Base-by-base conservation (phyloP, 768 basidiomycete genomes). In the Phanerochaete sordida region DNA sequence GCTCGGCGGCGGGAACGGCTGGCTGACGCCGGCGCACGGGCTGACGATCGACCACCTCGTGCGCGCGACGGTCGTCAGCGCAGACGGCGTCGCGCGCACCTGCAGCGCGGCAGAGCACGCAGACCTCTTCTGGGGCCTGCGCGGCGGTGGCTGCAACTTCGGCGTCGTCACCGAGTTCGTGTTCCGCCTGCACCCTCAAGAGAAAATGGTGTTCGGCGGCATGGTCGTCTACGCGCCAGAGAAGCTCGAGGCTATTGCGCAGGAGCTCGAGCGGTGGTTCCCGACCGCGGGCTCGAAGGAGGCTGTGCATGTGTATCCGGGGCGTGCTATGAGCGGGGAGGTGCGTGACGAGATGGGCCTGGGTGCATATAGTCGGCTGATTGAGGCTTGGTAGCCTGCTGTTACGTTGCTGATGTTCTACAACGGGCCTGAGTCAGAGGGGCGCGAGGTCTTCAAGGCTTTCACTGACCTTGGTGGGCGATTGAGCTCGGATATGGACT, bases 1-100 rank as follows among this genome's bases (percentile, higher is more conserved):
- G n/a, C n/a, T n/a, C n/a, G n/a, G n/a, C n/a, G n/a, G 83, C 12
- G 83, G 83, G 4, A 81, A 75, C 62, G 83, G 83, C 30, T 82
- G 75, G 75, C 74, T 84, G n/a, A n/a, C n/a, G n/a, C n/a, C n/a
- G 8, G 47, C 59, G 47, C 60, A 69, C 56, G 81, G 81, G 1
- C 64, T 82, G 30, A 72, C 68, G 0, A 71, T 80, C 60, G 82
- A 83, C 64, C 82, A 81, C 54, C 70, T 81, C 27, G 37, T 57
- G 21, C 21, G 78, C 76, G 77, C 68, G 2, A 78, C 74, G 6
- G 58, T 81, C 21, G 78, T 81, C 21, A 72, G 72, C 13, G 78
- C 79, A 1, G 70, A 78, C 62, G 80, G 80, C 6, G 69, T 69
- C 26, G 66, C 75, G 11, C 55, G 74, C 9, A 77, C 62, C 44